Percentiles rank a stretch among this genome's conserved stretches.
Evolutionary conservation across 768 basidiomycete genomes (phyloP).

Genomic region (Tricholoma flavovirens): DNA sequence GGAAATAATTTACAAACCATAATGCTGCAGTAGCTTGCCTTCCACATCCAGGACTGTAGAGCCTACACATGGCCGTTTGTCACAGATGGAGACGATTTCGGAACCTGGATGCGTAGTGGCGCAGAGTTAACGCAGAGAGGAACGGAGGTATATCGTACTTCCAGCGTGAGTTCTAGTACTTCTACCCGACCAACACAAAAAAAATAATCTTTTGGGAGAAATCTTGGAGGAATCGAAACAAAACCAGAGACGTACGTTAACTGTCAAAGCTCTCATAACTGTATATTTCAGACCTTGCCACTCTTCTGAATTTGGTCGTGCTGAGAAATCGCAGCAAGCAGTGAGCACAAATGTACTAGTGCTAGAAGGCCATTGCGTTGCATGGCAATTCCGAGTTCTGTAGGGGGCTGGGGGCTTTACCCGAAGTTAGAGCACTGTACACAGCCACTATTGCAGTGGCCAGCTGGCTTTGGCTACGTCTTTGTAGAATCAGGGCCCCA

Average conservation of each 20-base stretch:
- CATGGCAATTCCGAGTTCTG: too few species aligned
- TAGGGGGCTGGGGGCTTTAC: too few species aligned
- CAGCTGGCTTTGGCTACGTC: too few species aligned
- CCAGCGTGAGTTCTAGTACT: slow-evolving; percentile 32
- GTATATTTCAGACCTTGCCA: slow-evolving; percentile 46
- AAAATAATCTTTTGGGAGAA: background rate
- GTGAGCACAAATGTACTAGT: too few species aligned
- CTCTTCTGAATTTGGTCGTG: too few species aligned
- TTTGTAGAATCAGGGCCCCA: too few species aligned
- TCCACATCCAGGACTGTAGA: background rate
- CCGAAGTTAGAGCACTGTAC: too few species aligned
- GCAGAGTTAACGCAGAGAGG: slow-evolving; percentile 19
- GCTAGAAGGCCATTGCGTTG: too few species aligned
- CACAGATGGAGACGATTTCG: slow-evolving; percentile 4
- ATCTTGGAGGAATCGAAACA: background rate
- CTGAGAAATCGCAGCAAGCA: too few species aligned
- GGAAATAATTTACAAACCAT: too few species aligned
- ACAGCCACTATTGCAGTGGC: too few species aligned
- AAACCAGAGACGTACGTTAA: too few species aligned
- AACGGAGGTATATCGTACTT: slow-evolving; percentile 41
- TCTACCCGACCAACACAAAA: slow-evolving; percentile 28
- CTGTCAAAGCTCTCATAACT: slow-evolving; percentile 50
- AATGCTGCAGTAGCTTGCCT: background rate
- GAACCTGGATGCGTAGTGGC: slow-evolving; percentile 18
- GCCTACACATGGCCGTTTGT: background rate